Conservation (phyloP, 805 yeast genomes). For the Barnettozyma wickerhamii region DNA sequence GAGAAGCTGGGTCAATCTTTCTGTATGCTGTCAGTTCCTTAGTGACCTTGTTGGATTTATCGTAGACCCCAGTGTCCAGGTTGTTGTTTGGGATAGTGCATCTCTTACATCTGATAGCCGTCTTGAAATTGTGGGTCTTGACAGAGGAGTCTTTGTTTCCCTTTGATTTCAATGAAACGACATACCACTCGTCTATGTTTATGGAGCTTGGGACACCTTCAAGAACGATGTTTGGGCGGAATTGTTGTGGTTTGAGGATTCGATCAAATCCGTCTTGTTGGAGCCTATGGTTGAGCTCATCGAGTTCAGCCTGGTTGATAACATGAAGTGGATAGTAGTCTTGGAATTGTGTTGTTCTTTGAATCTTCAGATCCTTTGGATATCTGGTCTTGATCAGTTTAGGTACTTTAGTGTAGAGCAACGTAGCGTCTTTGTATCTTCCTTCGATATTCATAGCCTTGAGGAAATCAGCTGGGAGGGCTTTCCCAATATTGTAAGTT, state of each 20-base stretch:
- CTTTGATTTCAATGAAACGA: constrained; percentile 2
- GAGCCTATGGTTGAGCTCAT: constrained; percentile 11
- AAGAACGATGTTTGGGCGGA: constrained; percentile 20
- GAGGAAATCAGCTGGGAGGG: constrained; percentile 17
- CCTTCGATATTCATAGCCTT: constrained; percentile 16
- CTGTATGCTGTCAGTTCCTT: constrained; percentile 15
- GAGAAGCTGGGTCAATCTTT: constrained; percentile 15
- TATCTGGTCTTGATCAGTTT: constrained; percentile 17
- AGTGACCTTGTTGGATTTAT: constrained; percentile 15
- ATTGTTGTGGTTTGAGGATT: constrained; percentile 14
- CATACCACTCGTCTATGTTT: constrained; percentile 16
- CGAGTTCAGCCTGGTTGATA: constrained; percentile 13
- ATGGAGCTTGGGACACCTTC: constrained; percentile 3
- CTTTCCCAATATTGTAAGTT: constrained; percentile 16
- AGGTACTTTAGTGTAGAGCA: constrained; percentile 15
- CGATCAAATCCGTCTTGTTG: constrained; percentile 4
- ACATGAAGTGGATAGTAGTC: constrained; percentile 22
- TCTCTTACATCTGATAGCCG: constrained; percentile 18
- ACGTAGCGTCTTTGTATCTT: constrained; percentile 13
- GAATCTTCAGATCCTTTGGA: constrained; percentile 12
- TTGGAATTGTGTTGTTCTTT: constrained; percentile 17
- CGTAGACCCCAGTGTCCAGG: constrained; percentile 15
- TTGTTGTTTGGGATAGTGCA: constrained; percentile 21
- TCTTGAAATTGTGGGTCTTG: constrained; percentile 10
- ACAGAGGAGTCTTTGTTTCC: neutral